Evolutionary conservation across 495 filamentous ascomycete species (phyloP).

Genomic region (Trichocladium antarcticum): DNA sequence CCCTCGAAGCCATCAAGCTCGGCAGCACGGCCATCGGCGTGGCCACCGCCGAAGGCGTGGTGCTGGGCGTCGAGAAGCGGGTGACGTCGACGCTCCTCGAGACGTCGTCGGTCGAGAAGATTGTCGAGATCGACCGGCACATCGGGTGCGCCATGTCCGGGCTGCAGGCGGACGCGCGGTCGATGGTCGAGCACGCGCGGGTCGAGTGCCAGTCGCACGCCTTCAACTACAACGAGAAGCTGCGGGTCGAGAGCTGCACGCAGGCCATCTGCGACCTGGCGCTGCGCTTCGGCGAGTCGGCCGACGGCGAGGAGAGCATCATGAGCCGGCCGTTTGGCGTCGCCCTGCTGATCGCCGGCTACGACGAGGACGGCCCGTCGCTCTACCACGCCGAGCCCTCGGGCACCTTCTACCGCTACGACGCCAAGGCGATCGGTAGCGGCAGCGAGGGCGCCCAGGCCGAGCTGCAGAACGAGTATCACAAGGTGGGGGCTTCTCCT

Average conservation of each 20-base stretch:
- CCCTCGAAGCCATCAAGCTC: conserved; percentile 98
- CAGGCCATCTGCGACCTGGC: conserved; percentile 98
- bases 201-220: conserved; percentile 93
- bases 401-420: conserved; percentile 97
- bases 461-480: conserved; percentile 95
- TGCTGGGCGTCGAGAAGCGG: conserved; percentile 97
- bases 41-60: conserved; percentile 82
- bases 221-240: conserved; percentile 91
- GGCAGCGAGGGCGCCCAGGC: conserved; percentile 95
- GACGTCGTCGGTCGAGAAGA: conserved; percentile 95
- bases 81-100: conserved; percentile 95
- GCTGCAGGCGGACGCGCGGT: conserved; percentile 89
- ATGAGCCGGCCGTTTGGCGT: conserved; percentile 97
- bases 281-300: conserved; percentile 90
- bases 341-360: conserved; percentile 88
- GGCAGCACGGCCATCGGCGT: conserved; percentile 97
- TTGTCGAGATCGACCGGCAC: conserved; percentile 96
- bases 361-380: conserved; percentile 93
- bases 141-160: conserved; percentile 98
- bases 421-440: conserved; percentile 96
- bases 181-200: conserved; percentile 94
- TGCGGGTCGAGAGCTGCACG: conserved; percentile 93
- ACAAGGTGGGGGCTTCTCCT: conserved; percentile 51
- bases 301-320: conserved; percentile 95
- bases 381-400: conserved; percentile 97